Base-by-base conservation (phyloP, 805 yeast genomes). In the Groenewaldozyma tartarivorans region DNA sequence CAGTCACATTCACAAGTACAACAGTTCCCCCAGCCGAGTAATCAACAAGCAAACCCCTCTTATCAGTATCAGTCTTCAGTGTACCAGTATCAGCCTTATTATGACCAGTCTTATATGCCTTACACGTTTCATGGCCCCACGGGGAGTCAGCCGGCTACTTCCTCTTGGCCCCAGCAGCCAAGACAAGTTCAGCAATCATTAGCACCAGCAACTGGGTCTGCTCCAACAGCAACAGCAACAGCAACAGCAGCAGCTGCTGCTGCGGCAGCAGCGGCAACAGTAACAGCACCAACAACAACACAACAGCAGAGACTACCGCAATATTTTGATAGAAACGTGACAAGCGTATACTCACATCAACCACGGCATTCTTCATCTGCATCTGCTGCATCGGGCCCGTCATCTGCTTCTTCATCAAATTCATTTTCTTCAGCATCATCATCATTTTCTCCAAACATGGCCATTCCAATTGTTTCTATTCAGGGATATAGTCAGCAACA, bases 261-360 rank as follows among this genome's bases (percentile, higher is more conserved):
- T 33, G 22, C 46, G 36, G 21, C 46, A 36, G 5, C 37, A 35
- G 9, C 44, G 24, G 31, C 44, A 43, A 18, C 45, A 32, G 41
- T 29, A 36, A 13, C 29, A 24, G 29, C 29, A 24, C 13, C 29
- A 24, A 9, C 29, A 24, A 9, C 29, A 24, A 9, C n/a, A n/a
- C n/a, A n/a, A n/a, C n/a, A n/a, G n/a, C n/a, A n/a, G n/a, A n/a
- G n/a, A n/a, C n/a, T n/a, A n/a, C n/a, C n/a, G n/a, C n/a, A n/a
- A n/a, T n/a, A n/a, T n/a, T n/a, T n/a, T n/a, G n/a, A n/a, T n/a
- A n/a, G n/a, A n/a, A n/a, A n/a, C n/a, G n/a, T n/a, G n/a, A n/a
- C n/a, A n/a, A n/a, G n/a, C n/a, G n/a, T n/a, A n/a, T n/a, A n/a
- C n/a, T n/a, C n/a, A n/a, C n/a, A n/a, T n/a, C n/a, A n/a, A n/a